Evolutionary conservation across 768 basidiomycete species (phyloP).

Genomic region (Lactarius sanguifluus): DNA sequence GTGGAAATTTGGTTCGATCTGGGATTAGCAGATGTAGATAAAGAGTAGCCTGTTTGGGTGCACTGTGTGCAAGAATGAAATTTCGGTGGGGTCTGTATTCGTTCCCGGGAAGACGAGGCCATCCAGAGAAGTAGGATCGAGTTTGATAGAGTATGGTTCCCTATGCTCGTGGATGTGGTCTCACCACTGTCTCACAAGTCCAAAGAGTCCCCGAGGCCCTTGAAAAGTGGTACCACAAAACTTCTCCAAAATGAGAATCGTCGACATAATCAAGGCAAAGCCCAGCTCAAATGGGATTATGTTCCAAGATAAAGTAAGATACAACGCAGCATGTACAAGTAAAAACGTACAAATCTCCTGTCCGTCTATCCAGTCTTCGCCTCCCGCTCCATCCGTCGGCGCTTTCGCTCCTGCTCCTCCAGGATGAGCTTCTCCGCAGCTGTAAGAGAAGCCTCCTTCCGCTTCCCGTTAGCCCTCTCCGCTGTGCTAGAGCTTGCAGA

Average conservation of each 20-base stretch:
- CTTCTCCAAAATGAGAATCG: neutral
- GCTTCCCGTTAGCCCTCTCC: constrained; percentile 54
- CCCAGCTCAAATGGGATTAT: neutral
- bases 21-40: neutral
- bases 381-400: constrained; percentile 67
- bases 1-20: constrained; percentile 6
- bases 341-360: constrained; percentile 20
- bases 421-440: constrained; percentile 83
- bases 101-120: neutral
- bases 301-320: constrained; percentile 9
- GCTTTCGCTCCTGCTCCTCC: constrained; percentile 91
- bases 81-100: neutral
- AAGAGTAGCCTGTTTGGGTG: neutral
- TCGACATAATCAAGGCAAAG: neutral
- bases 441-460: constrained; percentile 59
- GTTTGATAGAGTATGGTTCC: neutral
- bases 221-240: too few relatives aligned
- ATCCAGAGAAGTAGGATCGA: neutral
- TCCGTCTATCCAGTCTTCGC: constrained; percentile 22
- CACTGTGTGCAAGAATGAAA: neutral
- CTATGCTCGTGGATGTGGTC: neutral
- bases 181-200: neutral
- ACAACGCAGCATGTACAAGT: constrained; percentile 2
- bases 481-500: constrained; percentile 39
- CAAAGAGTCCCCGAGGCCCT: neutral